Evolutionary conservation across 345 rosid species (phyloP), one percentile per base, ranked within the genome.

Genomic region (Microthlaspi erraticum): DNA sequence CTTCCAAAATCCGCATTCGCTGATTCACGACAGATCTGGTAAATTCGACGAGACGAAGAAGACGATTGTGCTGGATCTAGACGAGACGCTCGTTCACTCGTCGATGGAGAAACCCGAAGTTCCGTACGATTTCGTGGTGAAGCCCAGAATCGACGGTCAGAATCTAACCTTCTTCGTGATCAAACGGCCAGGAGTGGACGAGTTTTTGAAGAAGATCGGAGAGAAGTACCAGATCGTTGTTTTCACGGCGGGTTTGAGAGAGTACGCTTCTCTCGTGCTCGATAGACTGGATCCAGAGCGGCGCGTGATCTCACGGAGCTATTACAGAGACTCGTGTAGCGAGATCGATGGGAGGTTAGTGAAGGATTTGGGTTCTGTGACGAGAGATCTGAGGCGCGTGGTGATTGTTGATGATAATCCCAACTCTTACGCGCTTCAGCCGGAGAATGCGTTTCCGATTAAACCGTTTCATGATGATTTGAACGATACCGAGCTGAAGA

Each of bases 371-470:
- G 82, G 92, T 16, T 73, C 76, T 44, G 76, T 80, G 77, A 87
- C 87, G 68, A 86, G 94, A 70, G 89, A 91, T 46, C 26, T 89
- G 79, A 75, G 71, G 36, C 83, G 70, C 16, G 84, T 78, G 16
- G 91, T 88, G 71, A 89, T 91, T 12, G 88, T 93, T 12, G 98
- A 93, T 9, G 98, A 93, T 12, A 93, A 93, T 59, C 98, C 96
- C 0, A 84, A 87, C 39, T 80, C 90, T 5, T 93, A 89, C 64
- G 61, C 66, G 51, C 77, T 81, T 53, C 98, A 93, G 64, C 97
- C 96, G 2, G 88, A 86, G 49, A 93, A 89, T 20, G 97, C 96
- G 0, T 79, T 93, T 51, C 96, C 96, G 7, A 78, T 89, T n/a
- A 76, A 58, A 60, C 88, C 94, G 3, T 91, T 89, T 48, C 44